Evolutionary conservation across 106 monocot genomes (phyloP).

Genomic region (Platanthera zijinensis): DNA sequence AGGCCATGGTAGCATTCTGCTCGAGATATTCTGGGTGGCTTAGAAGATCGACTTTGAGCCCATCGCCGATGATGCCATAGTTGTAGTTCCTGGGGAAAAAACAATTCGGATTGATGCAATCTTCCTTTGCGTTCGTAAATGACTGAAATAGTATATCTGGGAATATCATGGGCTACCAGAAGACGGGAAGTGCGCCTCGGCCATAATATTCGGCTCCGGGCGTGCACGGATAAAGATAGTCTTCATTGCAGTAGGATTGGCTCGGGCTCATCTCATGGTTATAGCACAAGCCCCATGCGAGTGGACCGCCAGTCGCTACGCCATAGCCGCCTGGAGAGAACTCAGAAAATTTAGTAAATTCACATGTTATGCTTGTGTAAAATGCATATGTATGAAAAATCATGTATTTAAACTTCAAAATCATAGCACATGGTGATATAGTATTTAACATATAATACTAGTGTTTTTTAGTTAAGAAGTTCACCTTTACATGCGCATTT

Average conservation of each 20-base stretch:
- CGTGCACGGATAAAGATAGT: constrained; percentile 39
- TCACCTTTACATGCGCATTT: no score
- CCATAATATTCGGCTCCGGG: constrained; percentile 47
- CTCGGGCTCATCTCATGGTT: constrained; percentile 74
- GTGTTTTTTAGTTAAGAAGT: no score
- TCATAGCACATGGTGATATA: no score
- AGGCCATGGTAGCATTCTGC: constrained; percentile 86
- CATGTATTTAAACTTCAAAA: no score
- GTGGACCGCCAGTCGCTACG: constrained; percentile 71
- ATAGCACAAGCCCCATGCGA: constrained; percentile 72
- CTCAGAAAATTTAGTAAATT: neutral
- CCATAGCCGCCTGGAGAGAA: constrained; percentile 62
- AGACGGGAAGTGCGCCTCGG: constrained; percentile 57
- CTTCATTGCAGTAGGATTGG: constrained; percentile 41
- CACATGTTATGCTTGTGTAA: no score
- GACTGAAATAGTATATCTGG: neutral
- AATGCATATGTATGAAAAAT: no score
- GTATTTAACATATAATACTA: no score
- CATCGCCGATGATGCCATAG: constrained; percentile 22
- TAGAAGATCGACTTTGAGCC: constrained; percentile 14
- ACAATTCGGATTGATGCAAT: constrained; percentile 39
- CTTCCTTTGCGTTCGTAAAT: neutral
- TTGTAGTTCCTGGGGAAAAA: constrained; percentile 52
- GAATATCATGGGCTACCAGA: constrained; percentile 28
- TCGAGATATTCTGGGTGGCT: constrained; percentile 57